These are phyloP conservation scores for Sugiyamaella pinicola DNA, from an alignment of 1,139 yeast species.

Conservation along the genomic window DNA sequence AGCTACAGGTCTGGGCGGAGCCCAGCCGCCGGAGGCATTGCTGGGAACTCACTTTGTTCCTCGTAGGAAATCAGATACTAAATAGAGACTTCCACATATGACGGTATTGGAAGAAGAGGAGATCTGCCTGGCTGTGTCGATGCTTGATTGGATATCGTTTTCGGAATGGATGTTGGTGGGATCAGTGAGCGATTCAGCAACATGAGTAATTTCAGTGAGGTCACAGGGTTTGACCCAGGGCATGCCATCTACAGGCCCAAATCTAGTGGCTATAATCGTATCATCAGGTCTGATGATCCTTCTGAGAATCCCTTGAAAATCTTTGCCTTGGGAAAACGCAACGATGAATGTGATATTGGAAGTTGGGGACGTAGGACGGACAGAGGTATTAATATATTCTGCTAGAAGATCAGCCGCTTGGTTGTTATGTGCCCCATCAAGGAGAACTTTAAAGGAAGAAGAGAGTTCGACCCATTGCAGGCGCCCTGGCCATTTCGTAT, in stretches of 20 bases:
- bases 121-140: neutral
- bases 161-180: neutral
- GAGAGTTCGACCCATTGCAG: slow-evolving; percentile 54
- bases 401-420: slow-evolving; percentile 75
- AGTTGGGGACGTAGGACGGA: slow-evolving; percentile 30
- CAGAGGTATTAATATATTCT: slow-evolving; percentile 44
- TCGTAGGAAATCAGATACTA: slow-evolving; percentile 68
- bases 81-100: slow-evolving; percentile 77
- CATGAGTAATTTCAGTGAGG: slow-evolving; percentile 44
- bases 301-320: slow-evolving; percentile 53
- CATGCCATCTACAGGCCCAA: slow-evolving; percentile 79
- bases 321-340: slow-evolving; percentile 78
- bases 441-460: slow-evolving; percentile 50
- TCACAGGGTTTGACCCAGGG: slow-evolving; percentile 76
- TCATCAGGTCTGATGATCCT: slow-evolving; percentile 57
- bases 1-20: slow-evolving; percentile 8
- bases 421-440: slow-evolving; percentile 94
- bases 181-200: slow-evolving; percentile 24
- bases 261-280: slow-evolving; percentile 60
- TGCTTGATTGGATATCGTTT: slow-evolving; percentile 12
- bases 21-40: slow-evolving; percentile 9
- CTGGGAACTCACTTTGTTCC: neutral
- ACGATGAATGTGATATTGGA: slow-evolving; percentile 56
- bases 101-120: slow-evolving; percentile 42
- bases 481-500: slow-evolving; percentile 47